Percentiles rank a stretch among this genome's conserved stretches.
These are phyloP conservation scores for Ophiosphaerella korrae DNA, from an alignment of 2,329 filamentous ascomycete genomes.

Conservation along the genomic window DNA sequence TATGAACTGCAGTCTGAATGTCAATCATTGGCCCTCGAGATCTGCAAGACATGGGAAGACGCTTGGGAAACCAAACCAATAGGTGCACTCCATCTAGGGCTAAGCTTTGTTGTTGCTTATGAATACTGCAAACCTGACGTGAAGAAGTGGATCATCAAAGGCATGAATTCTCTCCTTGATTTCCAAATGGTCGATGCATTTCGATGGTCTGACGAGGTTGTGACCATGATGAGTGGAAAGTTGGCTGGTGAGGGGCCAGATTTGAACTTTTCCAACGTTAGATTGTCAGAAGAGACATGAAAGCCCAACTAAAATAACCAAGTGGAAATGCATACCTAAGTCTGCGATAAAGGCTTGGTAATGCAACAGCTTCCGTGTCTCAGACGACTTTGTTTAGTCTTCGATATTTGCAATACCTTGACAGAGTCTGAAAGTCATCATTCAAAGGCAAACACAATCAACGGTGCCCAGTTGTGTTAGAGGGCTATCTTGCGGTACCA, in stretches of 20 bases:
- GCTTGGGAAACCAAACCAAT: constrained; percentile 40
- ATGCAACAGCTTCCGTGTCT: no score
- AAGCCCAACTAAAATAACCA: no score
- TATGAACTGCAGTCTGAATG: constrained; percentile 34
- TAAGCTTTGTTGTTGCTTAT: constrained; percentile 42
- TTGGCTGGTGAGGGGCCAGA: constrained; percentile 35
- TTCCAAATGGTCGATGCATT: constrained; percentile 32
- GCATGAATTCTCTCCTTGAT: constrained; percentile 35
- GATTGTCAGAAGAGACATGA: no score
- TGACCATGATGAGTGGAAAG: constrained; percentile 31
- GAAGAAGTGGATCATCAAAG: constrained; percentile 33
- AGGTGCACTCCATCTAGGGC: constrained; percentile 37
- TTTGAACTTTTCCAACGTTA: constrained; percentile 22
- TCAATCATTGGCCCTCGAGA: constrained; percentile 32
- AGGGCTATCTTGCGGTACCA: no score
- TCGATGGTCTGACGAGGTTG: constrained; percentile 35
- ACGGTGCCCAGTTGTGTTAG: no score
- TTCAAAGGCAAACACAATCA: no score
- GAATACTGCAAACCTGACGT: constrained; percentile 33
- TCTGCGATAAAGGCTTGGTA: no score
- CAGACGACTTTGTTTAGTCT: no score
- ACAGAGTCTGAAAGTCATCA: no score
- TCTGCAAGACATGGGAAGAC: constrained; percentile 45
- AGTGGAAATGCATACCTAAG: no score
- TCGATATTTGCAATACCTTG: no score